phyloP scores from a whole-genome alignment of 805 yeast species.

The Saccharomycodes ludwigii region DNA sequence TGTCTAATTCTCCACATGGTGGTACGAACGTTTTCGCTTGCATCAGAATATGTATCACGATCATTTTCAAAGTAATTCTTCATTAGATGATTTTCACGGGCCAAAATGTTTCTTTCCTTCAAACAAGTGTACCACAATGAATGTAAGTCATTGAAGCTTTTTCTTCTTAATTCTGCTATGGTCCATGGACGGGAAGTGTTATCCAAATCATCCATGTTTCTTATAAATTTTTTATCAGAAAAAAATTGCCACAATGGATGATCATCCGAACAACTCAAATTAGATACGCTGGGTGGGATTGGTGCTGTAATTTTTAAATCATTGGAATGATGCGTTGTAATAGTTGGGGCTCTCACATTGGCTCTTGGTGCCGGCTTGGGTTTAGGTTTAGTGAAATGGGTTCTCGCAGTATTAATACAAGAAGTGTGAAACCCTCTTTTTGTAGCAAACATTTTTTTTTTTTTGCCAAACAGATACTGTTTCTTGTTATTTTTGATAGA shows the following conservation, averaged over 20 bases:
- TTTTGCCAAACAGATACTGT: neutral
- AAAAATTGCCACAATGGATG: conserved; percentile 97
- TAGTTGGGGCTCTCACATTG: conserved; percentile 16
- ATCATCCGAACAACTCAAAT: conserved; percentile 60
- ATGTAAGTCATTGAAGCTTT: conserved; percentile 86
- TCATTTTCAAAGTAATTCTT: conserved; percentile 27
- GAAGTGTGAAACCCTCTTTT: conserved; percentile 25
- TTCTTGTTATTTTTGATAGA: too few relatives aligned
- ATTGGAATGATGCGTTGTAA: conserved; percentile 17
- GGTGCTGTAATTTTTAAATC: conserved; percentile 58
- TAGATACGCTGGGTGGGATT: conserved; percentile 67
- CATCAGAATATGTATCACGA: conserved; percentile 24
- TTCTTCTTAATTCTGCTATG: conserved; percentile 77
- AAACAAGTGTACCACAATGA: conserved; percentile 80
- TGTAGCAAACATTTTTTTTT: neutral
- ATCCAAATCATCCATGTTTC: conserved; percentile 43
- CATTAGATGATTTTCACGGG: conserved; percentile 60
- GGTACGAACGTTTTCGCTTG: conserved; percentile 34
- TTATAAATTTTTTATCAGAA: conserved; percentile 44
- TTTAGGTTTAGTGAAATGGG: conserved; percentile 27
- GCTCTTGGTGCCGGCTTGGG: conserved; percentile 15
- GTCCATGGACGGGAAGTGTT: conserved; percentile 69
- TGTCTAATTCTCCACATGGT: conserved; percentile 76
- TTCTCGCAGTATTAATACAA: conserved; percentile 27
- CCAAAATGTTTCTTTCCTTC: conserved; percentile 68